These are phyloP conservation scores for Pythium dissotocum DNA, from an alignment of 352 stramenopile species.

Conservation along the genomic window DNA sequence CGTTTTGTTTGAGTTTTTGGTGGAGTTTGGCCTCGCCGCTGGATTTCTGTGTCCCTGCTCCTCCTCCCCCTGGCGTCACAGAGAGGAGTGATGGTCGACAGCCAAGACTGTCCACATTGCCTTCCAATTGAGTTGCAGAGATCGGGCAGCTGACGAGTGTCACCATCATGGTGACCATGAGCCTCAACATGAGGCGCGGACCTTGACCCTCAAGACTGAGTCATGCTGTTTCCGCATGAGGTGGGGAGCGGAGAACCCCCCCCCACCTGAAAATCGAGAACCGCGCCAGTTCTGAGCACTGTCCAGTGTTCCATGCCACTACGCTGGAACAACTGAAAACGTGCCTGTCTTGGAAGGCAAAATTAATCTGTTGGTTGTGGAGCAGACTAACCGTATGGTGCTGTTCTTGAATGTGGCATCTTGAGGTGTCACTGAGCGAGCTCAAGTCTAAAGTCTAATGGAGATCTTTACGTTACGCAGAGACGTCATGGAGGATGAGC, in stretches of 20 bases:
- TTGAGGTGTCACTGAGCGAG: background rate
- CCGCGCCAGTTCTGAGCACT: too few species aligned
- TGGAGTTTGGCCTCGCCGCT: background rate
- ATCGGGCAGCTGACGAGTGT: background rate
- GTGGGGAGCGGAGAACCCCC: background rate
- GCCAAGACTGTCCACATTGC: slow-evolving; percentile 1
- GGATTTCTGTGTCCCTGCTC: background rate
- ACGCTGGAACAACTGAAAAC: too few species aligned
- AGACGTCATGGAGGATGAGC: slow-evolving; percentile 1
- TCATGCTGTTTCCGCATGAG: too few species aligned
- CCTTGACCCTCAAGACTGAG: background rate
- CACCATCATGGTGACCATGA: too few species aligned
- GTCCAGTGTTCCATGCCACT: too few species aligned
- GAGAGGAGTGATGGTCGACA: background rate
- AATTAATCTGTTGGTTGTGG: background rate
- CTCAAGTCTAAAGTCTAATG: too few species aligned
- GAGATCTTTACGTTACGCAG: background rate
- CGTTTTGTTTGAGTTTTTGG: background rate
- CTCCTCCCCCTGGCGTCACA: slow-evolving; percentile 1
- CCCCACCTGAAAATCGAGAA: too few species aligned
- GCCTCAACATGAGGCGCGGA: background rate
- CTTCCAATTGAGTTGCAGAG: background rate
- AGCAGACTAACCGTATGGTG: background rate
- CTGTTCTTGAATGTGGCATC: background rate
- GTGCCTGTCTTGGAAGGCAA: too few species aligned